Conservation (phyloP, 495 filamentous ascomycete genomes). For the Aspergillus cavernicola region DNA sequence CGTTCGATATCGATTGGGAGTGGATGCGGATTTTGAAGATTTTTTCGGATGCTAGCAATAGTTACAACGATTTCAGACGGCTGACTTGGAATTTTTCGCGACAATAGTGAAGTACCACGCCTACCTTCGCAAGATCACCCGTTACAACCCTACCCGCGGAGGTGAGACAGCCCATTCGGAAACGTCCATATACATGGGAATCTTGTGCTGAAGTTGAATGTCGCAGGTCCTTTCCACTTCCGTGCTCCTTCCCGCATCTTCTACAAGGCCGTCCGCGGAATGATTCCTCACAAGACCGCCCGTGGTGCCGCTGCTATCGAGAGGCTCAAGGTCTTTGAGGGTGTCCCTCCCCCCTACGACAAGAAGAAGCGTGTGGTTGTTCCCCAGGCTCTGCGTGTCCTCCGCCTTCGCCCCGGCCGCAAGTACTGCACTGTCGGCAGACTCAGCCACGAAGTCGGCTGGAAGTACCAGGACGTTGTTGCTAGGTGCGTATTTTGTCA, state of each 20-base stretch:
- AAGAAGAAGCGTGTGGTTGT: slow-evolving; percentile 99
- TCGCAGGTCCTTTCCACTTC: slow-evolving; percentile 95
- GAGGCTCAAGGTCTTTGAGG: slow-evolving; percentile 99
- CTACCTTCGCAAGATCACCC: slow-evolving; percentile 99
- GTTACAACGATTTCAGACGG: slow-evolving; percentile 9
- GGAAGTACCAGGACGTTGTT: slow-evolving; percentile 99
- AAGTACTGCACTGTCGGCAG: slow-evolving; percentile 99
- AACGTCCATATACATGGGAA: not conserved
- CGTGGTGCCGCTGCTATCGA: slow-evolving; percentile 94
- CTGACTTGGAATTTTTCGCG: slow-evolving; percentile 32
- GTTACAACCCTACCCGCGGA: slow-evolving; percentile 98
- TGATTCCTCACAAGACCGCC: slow-evolving; percentile 99
- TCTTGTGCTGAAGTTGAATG: slow-evolving; percentile 34
- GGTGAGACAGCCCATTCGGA: slow-evolving; percentile 53
- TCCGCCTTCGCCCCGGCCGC: slow-evolving; percentile 93
- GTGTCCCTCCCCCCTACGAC: slow-evolving; percentile 97
- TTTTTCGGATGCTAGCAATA: not conserved
- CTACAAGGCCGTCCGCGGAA: slow-evolving; percentile 99
- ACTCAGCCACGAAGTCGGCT: slow-evolving; percentile 97
- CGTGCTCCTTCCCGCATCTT: slow-evolving; percentile 97
- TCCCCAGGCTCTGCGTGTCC: slow-evolving; percentile 91
- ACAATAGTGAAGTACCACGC: slow-evolving; percentile 96
- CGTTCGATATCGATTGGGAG: not conserved
- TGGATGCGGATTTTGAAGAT: not conserved
- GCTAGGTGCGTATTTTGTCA: slow-evolving; percentile 66